Conservation (phyloP, 257 asterid genomes). For the Penstemon barbatus region DNA sequence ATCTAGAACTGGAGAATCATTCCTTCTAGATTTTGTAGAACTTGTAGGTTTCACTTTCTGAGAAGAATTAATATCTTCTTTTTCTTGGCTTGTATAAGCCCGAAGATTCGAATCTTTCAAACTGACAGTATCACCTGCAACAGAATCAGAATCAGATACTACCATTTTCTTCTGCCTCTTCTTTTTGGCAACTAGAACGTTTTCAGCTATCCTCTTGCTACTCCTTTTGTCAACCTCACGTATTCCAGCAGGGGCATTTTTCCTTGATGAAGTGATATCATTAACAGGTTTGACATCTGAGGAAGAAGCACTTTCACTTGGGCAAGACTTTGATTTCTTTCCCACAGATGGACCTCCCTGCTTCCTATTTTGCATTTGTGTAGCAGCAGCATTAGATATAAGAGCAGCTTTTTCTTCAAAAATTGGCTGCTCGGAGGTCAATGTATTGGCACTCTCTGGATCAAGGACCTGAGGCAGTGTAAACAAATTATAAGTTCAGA, state of each 20-base stretch:
- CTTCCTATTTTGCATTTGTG: conserved; percentile 55
- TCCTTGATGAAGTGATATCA: conserved; percentile 52
- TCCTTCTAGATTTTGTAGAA: conserved; percentile 58
- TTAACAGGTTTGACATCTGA: conserved; percentile 54
- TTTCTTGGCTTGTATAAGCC: conserved; percentile 41
- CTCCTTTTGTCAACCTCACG: conserved; percentile 59
- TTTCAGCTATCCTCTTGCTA: conserved; percentile 92
- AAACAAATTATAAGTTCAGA: conserved; percentile 23
- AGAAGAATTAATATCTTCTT: conserved; percentile 41
- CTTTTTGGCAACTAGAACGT: conserved; percentile 58
- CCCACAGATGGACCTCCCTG: conserved; percentile 39
- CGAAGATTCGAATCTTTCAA: conserved; percentile 48
- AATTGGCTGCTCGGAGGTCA: conserved; percentile 39
- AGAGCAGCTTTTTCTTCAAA: conserved; percentile 48
- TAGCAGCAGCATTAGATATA: conserved; percentile 44
- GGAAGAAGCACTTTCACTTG: conserved; percentile 69
- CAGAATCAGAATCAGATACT: conserved; percentile 63
- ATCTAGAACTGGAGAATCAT: conserved; percentile 44
- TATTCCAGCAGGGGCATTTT: conserved; percentile 46
- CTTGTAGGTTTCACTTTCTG: conserved; percentile 47
- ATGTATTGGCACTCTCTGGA: conserved; percentile 41
- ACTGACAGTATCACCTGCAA: conserved; percentile 45
- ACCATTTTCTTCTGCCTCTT: conserved; percentile 62
- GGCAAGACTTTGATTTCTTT: conserved; percentile 66
- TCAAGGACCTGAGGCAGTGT: conserved; percentile 45